Evolutionary conservation across 2,329 filamentous ascomycete genomes (phyloP), one percentile per base, ranked within the genome.

Genomic region (Sporothrix schenckii): DNA sequence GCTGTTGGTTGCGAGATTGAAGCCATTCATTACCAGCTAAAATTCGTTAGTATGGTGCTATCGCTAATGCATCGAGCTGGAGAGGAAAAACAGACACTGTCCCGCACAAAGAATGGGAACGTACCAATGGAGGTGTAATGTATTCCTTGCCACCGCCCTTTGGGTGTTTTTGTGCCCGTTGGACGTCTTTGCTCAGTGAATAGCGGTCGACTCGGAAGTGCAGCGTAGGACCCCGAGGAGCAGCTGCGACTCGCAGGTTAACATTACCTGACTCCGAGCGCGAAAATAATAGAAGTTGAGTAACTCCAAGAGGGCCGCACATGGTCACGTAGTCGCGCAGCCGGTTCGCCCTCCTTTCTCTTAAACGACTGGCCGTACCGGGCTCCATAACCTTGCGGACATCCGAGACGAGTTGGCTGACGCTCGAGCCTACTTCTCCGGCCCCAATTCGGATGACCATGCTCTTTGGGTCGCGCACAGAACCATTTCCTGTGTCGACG

Each of bases 371-470:
- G 3, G 95, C 95, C 4, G 95, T 99, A 69, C 93, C 92, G 0
- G 95, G 95, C 81, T 98, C 93, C 93, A 99, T 97, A 83, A 98
- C 94, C 69, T 86, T 86, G 76, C 95, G 89, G 71, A 98, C 92
- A 82, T 99, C 95, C 75, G 91, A 89, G 27, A 94, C 94, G 75
- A 99, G 84, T 81, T 98, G 94, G 79, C 91, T 94, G 76, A 99
- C 87, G 79, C 92, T 97, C 72, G 92, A 88, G 71, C 95, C 95
- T 68, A 99, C 93, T 78, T 97, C 92, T 76, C 93, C 92, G 76
- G 94, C 94, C 76, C 95, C 95, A 77, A 97, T 94, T 75, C 95
- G 92, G 80, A 99, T 97, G 71, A 99, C 94, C 94, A 99, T 97
- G 79, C 91, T 96, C 85, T 97, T 97, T 47, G 95, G 95, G 67